These are phyloP conservation scores for Adansonia digitata DNA, from an alignment of 345 rosid species.

Conservation along the genomic window DNA sequence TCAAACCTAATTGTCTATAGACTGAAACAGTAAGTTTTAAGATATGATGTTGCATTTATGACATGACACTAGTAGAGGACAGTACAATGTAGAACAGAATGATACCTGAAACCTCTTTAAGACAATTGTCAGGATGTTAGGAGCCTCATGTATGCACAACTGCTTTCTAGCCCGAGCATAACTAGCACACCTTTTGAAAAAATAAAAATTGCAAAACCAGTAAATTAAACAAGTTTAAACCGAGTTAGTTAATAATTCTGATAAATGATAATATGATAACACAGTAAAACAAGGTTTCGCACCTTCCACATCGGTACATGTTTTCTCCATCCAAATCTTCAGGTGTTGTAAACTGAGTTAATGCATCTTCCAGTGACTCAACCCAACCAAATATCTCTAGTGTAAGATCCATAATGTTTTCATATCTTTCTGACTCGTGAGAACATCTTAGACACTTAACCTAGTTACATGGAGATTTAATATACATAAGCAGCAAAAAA, in stretches of 20 bases:
- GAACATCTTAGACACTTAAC: slow-evolving; percentile 73
- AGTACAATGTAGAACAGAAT: not conserved
- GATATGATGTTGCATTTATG: not conserved
- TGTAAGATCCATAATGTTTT: slow-evolving; percentile 83
- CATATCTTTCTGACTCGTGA: slow-evolving; percentile 77
- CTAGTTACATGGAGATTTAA: slow-evolving; percentile 26
- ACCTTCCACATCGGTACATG: slow-evolving; percentile 92
- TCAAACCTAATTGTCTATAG: not conserved
- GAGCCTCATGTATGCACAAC: slow-evolving; percentile 75
- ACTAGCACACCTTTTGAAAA: slow-evolving; percentile 55
- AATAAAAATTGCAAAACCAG: not conserved
- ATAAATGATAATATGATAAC: not conserved
- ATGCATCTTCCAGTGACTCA: slow-evolving; percentile 72
- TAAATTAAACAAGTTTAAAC: slow-evolving; percentile 7
- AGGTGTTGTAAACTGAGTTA: slow-evolving; percentile 72
- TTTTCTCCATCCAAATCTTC: slow-evolving; percentile 89
- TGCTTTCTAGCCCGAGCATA: slow-evolving; percentile 80
- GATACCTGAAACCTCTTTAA: slow-evolving; percentile 82
- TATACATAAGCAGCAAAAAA: not conserved
- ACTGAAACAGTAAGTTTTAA: not conserved
- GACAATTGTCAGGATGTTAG: slow-evolving; percentile 82
- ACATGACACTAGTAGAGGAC: not conserved
- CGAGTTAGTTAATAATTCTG: not conserved
- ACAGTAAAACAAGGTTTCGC: slow-evolving; percentile 4
- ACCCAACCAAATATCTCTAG: slow-evolving; percentile 83